Conservation (phyloP, 2,329 filamentous ascomycete species). For the Tolypocladium album region DNA sequence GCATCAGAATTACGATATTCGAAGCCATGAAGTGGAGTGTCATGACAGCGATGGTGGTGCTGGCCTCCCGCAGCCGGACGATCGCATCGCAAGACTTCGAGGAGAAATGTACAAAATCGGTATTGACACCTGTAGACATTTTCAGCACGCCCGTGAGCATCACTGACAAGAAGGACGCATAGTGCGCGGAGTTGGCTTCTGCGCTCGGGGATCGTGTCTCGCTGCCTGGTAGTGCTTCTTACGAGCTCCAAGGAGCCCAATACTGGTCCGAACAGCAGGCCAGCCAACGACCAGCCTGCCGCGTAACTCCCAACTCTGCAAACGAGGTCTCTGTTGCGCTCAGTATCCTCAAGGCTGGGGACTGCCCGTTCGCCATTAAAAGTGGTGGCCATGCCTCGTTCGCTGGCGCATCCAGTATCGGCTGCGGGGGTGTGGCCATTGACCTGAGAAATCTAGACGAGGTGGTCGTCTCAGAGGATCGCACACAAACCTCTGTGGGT, state of each 20-base stretch:
- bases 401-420: not conserved
- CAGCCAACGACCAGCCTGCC: not conserved
- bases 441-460: not conserved
- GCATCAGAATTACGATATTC: not conserved
- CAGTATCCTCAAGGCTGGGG: not conserved
- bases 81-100: not conserved
- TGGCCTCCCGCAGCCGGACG: not conserved
- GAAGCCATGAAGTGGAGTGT: not conserved
- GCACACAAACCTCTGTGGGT: not conserved
- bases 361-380: not conserved
- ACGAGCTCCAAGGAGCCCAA: not conserved
- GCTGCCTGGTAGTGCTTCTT: not conserved
- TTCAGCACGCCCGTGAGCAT: not conserved
- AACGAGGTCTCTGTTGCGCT: not conserved
- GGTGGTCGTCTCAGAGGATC: not conserved
- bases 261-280: not conserved
- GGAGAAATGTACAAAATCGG: not conserved
- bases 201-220: not conserved
- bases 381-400: not conserved
- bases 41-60: not conserved
- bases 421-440: not conserved
- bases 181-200: not conserved
- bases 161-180: not conserved
- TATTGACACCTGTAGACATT: not conserved
- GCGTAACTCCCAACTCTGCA: not conserved